A percentile compares a stretch with the other conserved stretches of the same genome.
Conservation (phyloP, 352 stramenopile species). For the Nothophytophthora sp. region DNA sequence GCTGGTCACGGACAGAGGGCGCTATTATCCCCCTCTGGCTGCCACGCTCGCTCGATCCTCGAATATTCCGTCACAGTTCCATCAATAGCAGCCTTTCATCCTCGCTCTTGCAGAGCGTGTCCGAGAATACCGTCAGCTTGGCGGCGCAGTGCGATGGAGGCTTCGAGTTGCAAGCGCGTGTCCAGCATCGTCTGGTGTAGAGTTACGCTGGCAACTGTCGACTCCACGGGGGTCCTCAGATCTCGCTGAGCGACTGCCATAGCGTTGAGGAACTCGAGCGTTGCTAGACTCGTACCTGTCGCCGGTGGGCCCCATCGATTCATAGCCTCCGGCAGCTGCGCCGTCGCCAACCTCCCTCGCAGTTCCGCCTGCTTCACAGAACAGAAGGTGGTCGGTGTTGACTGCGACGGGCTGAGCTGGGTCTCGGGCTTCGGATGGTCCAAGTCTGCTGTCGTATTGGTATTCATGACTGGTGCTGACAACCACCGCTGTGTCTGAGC, state of each 20-base stretch:
- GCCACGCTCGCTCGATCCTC: too few species aligned
- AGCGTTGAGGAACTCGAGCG: slow-evolving; percentile 12
- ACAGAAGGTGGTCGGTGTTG: slow-evolving; percentile 24
- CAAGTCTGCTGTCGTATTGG: neutral
- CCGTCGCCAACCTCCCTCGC: slow-evolving; percentile 25
- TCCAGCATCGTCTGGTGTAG: slow-evolving; percentile 8
- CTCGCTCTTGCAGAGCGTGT: neutral
- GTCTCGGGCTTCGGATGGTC: neutral
- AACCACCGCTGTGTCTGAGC: slow-evolving; percentile 21
- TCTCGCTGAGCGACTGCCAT: slow-evolving; percentile 12
- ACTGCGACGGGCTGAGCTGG: neutral
- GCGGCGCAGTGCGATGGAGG: slow-evolving; percentile 13
- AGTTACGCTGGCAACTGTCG: neutral
- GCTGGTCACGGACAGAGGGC: too few species aligned
- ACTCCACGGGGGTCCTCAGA: neutral
- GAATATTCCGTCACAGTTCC: too few species aligned
- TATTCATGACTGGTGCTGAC: neutral
- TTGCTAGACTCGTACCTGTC: slow-evolving; percentile 5
- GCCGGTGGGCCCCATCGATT: slow-evolving; percentile 3
- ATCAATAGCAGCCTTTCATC: too few species aligned
- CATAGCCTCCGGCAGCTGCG: slow-evolving; percentile 3
- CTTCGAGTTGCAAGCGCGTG: slow-evolving; percentile 19
- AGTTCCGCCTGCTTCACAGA: slow-evolving; percentile 26
- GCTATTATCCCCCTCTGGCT: too few species aligned
- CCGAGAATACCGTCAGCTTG: slow-evolving; percentile 13